Evolutionary conservation across 495 filamentous ascomycete genomes (phyloP).

Genomic region (Hyaloscypha bicolor): DNA sequence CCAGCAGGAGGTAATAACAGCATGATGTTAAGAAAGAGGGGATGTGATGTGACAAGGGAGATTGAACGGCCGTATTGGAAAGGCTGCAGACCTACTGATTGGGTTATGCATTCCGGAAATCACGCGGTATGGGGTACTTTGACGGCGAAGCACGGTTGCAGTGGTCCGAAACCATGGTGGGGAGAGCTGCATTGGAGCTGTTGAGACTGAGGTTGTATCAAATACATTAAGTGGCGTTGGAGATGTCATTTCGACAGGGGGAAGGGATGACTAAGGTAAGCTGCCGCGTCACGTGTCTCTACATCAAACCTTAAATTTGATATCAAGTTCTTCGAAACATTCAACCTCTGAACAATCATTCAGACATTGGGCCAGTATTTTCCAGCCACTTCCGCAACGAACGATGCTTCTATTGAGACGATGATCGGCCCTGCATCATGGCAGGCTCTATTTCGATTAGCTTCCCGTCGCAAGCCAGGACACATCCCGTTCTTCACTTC

Average conservation of each 20-base stretch:
- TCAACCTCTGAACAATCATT: background rate
- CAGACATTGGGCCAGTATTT: background rate
- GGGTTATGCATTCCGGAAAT: slow-evolving; percentile 14
- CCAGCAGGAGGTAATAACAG: slow-evolving; percentile 18
- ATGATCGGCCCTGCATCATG: background rate
- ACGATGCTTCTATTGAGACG: slow-evolving; percentile 1
- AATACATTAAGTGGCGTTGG: background rate
- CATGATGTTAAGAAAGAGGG: slow-evolving; percentile 13
- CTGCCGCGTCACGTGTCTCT: background rate
- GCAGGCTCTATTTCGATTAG: background rate
- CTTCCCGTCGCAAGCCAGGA: background rate
- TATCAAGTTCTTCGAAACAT: background rate
- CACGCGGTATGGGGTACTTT: background rate
- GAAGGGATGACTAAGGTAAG: background rate
- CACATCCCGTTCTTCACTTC: background rate
- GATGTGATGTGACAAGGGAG: slow-evolving; percentile 9
- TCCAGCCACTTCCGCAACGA: background rate
- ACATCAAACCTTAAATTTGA: background rate
- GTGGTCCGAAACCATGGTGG: background rate
- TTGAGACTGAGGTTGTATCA: slow-evolving; percentile 9
- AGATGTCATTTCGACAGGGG: slow-evolving; percentile 2
- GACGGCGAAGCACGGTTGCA: background rate
- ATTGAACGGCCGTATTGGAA: slow-evolving; percentile 24
- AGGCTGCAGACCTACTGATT: background rate
- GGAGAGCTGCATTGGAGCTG: background rate